Evolutionary conservation across 2,329 filamentous ascomycete genomes (phyloP).

Genomic region (Arthrocladium fulminans): DNA sequence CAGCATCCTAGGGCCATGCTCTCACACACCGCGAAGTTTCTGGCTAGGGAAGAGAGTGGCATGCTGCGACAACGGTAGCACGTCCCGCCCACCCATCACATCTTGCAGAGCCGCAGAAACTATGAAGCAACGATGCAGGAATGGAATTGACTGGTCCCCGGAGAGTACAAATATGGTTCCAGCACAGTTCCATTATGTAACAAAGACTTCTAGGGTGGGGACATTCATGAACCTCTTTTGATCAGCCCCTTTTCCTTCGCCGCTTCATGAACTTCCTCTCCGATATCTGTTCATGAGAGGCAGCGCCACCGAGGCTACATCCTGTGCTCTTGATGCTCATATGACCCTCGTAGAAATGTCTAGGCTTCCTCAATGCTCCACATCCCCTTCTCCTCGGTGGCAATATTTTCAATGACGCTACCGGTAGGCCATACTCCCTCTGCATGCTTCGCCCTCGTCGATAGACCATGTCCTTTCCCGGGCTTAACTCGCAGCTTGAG

Average conservation of each 20-base stretch:
- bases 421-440: background rate
- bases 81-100: too few species aligned
- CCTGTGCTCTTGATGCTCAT: background rate
- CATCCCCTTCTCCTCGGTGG: background rate
- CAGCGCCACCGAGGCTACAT: background rate
- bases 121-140: background rate
- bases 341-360: background rate
- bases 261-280: background rate
- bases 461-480: too few species aligned
- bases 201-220: background rate
- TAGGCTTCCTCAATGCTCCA: background rate
- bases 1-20: too few species aligned
- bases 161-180: background rate
- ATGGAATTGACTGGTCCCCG: background rate
- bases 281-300: background rate
- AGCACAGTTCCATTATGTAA: background rate
- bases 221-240: background rate
- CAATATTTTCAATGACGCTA: background rate
- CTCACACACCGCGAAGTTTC: too few species aligned
- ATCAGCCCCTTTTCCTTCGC: background rate
- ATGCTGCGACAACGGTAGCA: too few species aligned
- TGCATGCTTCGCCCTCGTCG: background rate
- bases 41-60: too few species aligned
- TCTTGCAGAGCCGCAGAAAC: too few species aligned
- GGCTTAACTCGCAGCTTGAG: too few species aligned